These are phyloP conservation scores for Blastobotrys terrestris DNA, from an alignment of 805 yeast species.

Conservation along the genomic window DNA sequence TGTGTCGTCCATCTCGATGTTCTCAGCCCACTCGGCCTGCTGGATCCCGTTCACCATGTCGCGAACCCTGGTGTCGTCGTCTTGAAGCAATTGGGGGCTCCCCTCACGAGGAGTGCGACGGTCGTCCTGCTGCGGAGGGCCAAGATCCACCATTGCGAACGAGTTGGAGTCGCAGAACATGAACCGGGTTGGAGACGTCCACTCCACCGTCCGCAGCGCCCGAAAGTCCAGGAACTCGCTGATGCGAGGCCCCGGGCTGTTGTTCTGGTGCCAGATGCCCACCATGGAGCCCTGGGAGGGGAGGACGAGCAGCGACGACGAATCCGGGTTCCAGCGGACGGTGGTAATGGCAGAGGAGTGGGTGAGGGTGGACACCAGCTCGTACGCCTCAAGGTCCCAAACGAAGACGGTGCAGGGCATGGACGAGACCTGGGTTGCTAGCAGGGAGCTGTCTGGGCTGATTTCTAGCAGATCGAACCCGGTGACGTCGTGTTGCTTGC, in stretches of 20 bases:
- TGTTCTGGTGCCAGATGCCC: neutral
- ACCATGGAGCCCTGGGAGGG: conserved; percentile 7
- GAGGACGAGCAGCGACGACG: conserved; percentile 6
- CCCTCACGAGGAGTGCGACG: conserved; percentile 1
- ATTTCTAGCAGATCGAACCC: conserved; percentile 9
- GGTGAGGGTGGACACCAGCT: conserved; percentile 7
- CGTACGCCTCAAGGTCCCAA: conserved; percentile 10
- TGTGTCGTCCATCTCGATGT: conserved; percentile 17
- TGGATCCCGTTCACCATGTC: conserved; percentile 18
- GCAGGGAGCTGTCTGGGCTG: conserved; percentile 9
- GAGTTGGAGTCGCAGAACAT: conserved; percentile 1
- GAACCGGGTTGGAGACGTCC: neutral
- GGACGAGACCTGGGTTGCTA: conserved; percentile 14
- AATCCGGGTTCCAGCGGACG: conserved; percentile 6
- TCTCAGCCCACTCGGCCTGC: conserved; percentile 17
- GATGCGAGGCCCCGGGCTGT: neutral
- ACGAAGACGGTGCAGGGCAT: conserved; percentile 20
- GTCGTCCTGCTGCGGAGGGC: neutral
- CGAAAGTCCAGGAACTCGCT: neutral
- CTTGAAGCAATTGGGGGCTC: conserved; percentile 17
- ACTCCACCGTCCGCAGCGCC: neutral
- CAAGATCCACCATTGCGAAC: conserved; percentile 2
- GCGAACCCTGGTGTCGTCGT: conserved; percentile 18
- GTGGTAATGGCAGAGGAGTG: conserved; percentile 10
- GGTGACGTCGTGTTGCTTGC: neutral